Evolutionary conservation across 108 stramenopile species (phyloP), one percentile per base, ranked within the genome.

Genomic region (Aurantiochytrium sp.): DNA sequence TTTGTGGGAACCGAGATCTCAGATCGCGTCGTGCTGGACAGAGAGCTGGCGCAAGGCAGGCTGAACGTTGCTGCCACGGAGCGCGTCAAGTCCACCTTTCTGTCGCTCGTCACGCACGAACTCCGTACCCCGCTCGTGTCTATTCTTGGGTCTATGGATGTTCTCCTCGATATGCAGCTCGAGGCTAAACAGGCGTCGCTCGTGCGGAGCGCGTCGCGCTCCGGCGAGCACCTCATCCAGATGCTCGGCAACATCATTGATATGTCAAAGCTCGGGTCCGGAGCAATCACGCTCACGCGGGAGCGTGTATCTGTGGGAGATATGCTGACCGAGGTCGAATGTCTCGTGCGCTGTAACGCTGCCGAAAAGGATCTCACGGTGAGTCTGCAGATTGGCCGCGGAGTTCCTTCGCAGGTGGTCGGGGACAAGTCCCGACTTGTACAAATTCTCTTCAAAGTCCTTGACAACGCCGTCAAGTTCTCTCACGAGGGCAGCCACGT

Each of bases 381-480:
- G 4, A 12, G 49, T 12, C n/a, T 53, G 51, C 76, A 83, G 49
- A 53, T 83, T 23, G 51, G 51, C 25, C 76, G 45, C n/a, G 51
- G 51, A 6, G 76, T 83, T 12, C 76, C 76, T 6, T 8, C 76
- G 14, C 45, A 21, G 16, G 28, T 83, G n/a, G n/a, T 83, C 51
- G 76, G 76, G n/a, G 76, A 83, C 76, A 83, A 53, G n/a, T 25
- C 45, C 6, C 76, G 76, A 43, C 51, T 83, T 83, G 76, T 83
- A 53, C 76, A 83, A 53, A 53, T 83, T 83, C 51, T 83, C n/a
- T 47, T 47, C 4, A 83, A 83, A 16, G 49, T 83, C 14, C 76
- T 83, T 45, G 76, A 53, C 51, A 83, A 83, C 76, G 76, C 49
- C 25, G 51, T 83, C 49, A 83, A 83, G 76, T 83, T 83, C 51